phyloP scores from a whole-genome alignment of 768 basidiomycete species.

The Dacryopinax primogenitus region DNA sequence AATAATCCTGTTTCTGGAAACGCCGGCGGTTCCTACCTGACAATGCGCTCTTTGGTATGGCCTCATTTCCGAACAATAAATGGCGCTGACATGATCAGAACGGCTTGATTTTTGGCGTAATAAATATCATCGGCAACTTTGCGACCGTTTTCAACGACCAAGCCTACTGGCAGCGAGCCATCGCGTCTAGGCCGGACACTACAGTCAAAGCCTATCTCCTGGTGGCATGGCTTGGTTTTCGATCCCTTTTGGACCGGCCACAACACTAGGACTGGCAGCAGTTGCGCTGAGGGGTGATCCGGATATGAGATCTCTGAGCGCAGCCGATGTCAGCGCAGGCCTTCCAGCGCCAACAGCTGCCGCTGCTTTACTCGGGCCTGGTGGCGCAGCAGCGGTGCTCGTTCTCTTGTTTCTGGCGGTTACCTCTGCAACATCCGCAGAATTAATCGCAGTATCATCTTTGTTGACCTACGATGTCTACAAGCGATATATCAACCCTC shows the following conservation, averaged over 20 bases:
- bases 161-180: constrained; percentile 86
- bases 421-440: constrained; percentile 63
- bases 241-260: constrained; percentile 71
- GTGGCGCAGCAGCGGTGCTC: constrained; percentile 66
- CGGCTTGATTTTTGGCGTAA: constrained; percentile 71
- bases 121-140: constrained; percentile 80
- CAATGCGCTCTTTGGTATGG: constrained; percentile 41
- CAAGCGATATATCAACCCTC: constrained; percentile 71
- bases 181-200: constrained; percentile 73
- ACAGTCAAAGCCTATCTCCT: constrained; percentile 84
- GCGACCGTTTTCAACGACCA: constrained; percentile 49
- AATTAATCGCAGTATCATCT: constrained; percentile 80
- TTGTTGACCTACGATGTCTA: constrained; percentile 78
- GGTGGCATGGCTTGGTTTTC: constrained; percentile 89
- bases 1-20: constrained; percentile 62
- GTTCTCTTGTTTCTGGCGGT: constrained; percentile 78
- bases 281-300: constrained; percentile 56
- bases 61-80: background rate
- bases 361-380: constrained; percentile 62
- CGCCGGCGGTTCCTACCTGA: constrained; percentile 67
- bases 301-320: constrained; percentile 33
- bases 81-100: constrained; percentile 28
- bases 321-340: constrained; percentile 69
- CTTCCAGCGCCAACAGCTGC: constrained; percentile 75
- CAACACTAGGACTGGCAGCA: constrained; percentile 74